These are phyloP conservation scores for Nicotiana paniculata DNA, from an alignment of 257 asterid genomes.

Conservation along the genomic window DNA sequence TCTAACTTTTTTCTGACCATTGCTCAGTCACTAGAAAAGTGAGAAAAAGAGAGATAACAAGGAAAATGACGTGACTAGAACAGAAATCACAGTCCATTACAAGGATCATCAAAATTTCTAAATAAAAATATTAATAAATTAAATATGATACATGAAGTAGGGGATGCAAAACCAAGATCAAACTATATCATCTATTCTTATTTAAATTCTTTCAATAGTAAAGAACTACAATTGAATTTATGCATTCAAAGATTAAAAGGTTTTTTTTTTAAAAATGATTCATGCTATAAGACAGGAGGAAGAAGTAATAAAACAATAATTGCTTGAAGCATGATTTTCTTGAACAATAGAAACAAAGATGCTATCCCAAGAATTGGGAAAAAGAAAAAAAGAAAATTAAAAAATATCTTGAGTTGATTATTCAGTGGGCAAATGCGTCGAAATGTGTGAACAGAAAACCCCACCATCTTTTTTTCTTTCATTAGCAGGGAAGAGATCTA, in stretches of 20 bases:
- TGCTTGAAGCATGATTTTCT: background rate
- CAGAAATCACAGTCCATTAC: background rate
- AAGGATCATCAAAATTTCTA: background rate
- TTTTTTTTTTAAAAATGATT: background rate
- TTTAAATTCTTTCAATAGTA: background rate
- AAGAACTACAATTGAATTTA: background rate
- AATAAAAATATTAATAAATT: background rate
- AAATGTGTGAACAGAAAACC: slow-evolving; percentile 3
- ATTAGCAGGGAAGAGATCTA: background rate
- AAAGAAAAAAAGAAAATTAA: background rate
- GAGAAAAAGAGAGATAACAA: background rate
- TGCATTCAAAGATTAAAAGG: background rate
- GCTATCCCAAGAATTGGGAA: background rate
- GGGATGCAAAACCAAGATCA: no score
- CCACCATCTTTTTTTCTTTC: background rate
- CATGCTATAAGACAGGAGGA: no score
- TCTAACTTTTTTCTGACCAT: background rate
- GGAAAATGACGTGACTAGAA: slow-evolving; percentile 5
- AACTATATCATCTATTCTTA: no score
- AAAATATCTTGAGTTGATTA: background rate
- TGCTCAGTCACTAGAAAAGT: slow-evolving; percentile 7
- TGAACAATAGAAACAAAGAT: background rate
- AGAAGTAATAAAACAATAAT: background rate
- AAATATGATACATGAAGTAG: background rate
- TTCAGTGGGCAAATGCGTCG: background rate